Conservation (phyloP, 2,329 filamentous ascomycete species). For the Colletotrichum musae region DNA sequence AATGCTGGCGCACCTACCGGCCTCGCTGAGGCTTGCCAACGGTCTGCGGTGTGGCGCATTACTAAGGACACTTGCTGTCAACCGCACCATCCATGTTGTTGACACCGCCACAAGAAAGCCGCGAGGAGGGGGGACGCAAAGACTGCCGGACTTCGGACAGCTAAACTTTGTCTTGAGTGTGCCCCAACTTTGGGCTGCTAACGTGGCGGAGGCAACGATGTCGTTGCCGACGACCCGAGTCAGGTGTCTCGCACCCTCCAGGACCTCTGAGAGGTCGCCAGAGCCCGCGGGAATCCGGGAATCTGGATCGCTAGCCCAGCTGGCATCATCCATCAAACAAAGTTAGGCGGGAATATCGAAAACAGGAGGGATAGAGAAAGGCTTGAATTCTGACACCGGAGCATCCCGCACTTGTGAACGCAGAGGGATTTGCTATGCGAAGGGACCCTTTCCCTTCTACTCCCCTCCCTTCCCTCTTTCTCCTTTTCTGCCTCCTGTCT, state of each 20-base stretch:
- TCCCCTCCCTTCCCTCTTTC: neutral
- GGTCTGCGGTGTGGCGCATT: conserved; percentile 31
- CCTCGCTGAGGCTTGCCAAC: conserved; percentile 20
- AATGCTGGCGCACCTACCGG: conserved; percentile 8
- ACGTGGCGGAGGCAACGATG: conserved; percentile 6
- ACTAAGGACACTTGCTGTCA: conserved; percentile 31
- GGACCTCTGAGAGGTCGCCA: neutral
- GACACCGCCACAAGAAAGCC: conserved; percentile 9
- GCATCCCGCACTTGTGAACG: conserved; percentile 27
- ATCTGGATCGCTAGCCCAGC: conserved; percentile 14
- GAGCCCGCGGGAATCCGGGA: conserved; percentile 23
- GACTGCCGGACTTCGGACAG: conserved; percentile 17
- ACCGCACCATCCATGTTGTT: conserved; percentile 24
- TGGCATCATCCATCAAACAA: conserved; percentile 20
- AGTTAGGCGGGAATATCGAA: neutral
- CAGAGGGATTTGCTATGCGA: conserved; percentile 6
- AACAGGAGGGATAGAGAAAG: neutral
- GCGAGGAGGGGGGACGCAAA: neutral
- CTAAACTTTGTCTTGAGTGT: conserved; percentile 20
- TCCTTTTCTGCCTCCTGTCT: neutral
- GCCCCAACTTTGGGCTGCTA: neutral
- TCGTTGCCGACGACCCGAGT: conserved; percentile 26
- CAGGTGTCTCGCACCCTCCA: conserved; percentile 13
- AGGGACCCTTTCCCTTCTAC: neutral
- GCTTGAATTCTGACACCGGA: conserved; percentile 16